Evolutionary conservation across 2,329 filamentous ascomycete genomes (phyloP), one percentile per base, ranked within the genome.

Genomic region (Orbilia blumenaviensis): DNA sequence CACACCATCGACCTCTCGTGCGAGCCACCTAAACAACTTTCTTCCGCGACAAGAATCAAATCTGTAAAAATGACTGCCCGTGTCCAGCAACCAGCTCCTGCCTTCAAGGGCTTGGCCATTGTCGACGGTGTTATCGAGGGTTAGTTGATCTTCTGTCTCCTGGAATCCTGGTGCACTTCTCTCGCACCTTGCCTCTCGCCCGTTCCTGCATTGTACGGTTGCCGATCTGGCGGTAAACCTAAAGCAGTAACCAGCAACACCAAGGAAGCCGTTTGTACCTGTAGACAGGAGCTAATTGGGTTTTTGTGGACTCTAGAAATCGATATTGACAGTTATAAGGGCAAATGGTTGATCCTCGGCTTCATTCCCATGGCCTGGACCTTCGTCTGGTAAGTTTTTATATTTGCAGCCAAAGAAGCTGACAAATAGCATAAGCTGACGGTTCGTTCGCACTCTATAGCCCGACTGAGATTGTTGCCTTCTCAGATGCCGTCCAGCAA

Each of bases 321-420:
- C 66, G 79, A 78, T 29, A 79, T 80, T 66, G 77, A 79, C 34
- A 71, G 79, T 78, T 85, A 83, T 80, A 83, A 81, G 78, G 84
- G 85, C 75, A 84, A 86, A 83, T 87, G 89, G 89, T 86, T 90
- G 73, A 84, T 90, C 79, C 87, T 90, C 34, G 86, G 88, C 78
- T 90, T 90, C 85, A 88, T 90, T 82, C 89, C 89, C 69, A 88
- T 89, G 83, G 88, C 89, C 80, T 90, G 89, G 86, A 89, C 88
- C 79, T 90, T 90, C 79, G 88, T 90, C 81, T 90, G 88, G 79
- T 80, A 71, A 38, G 76, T 71, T 42, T 58, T 41, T 41, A 50
- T 16, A 38, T 41, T 18, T n/a, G n/a, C n/a, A n/a, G n/a, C 25
- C 25, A 42, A 42, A 36, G 10, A 34, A 12, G 12, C 9, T 46